Evolutionary conservation across 2,329 filamentous ascomycete genomes (phyloP).

Genomic region (Colletotrichum sojae): DNA sequence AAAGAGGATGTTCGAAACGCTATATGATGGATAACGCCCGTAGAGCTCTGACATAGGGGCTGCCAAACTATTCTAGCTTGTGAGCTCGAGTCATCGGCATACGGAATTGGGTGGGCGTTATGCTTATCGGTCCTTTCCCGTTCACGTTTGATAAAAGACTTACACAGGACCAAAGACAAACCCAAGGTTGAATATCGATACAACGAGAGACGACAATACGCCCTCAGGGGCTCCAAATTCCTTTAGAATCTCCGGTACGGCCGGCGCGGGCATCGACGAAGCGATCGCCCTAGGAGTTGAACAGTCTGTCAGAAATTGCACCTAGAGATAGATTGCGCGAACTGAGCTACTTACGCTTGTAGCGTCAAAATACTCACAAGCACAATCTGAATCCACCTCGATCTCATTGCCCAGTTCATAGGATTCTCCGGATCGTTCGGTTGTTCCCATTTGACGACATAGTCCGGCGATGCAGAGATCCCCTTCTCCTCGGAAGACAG

Average conservation of each 20-base stretch:
- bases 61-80: constrained; percentile 12
- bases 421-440: constrained; percentile 23
- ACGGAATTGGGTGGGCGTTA: too few relatives aligned
- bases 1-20: constrained; percentile 48
- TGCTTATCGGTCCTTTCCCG: too few relatives aligned
- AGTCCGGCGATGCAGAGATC: not conserved
- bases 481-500: not conserved
- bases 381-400: constrained; percentile 30
- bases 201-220: constrained; percentile 57
- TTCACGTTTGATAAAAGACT: constrained; percentile 41
- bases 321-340: too few relatives aligned
- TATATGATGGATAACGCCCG: constrained; percentile 49
- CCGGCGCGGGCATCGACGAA: constrained; percentile 19
- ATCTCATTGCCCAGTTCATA: constrained; percentile 12
- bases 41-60: constrained; percentile 57
- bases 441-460: constrained; percentile 10
- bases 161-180: constrained; percentile 56
- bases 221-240: constrained; percentile 12
- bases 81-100: not conserved
- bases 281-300: constrained; percentile 1
- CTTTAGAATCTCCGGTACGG: constrained; percentile 5
- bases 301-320: not conserved
- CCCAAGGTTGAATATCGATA: constrained; percentile 65
- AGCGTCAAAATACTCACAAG: constrained; percentile 28
- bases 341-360: constrained; percentile 24